Conservation (phyloP, 768 basidiomycete species). For the Scleroderma bovista region DNA sequence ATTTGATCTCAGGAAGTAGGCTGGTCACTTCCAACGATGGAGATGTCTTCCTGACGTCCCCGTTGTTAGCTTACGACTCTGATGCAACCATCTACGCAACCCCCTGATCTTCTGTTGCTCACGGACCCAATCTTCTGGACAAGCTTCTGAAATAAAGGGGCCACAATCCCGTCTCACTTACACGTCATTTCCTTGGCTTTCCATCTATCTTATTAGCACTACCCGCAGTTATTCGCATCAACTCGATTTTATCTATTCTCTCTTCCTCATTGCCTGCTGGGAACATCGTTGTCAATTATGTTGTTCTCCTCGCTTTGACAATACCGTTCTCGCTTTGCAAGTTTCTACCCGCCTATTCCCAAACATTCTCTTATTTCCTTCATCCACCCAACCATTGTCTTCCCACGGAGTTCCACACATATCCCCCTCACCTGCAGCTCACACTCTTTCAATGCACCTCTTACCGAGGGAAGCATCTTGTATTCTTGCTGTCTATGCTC, state of each 20-base stretch:
- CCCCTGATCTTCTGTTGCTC: slow-evolving; percentile 8
- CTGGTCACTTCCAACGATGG: slow-evolving; percentile 7
- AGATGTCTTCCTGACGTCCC: slow-evolving; percentile 11
- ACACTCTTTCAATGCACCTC: slow-evolving; percentile 24
- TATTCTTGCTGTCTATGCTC: slow-evolving; percentile 29
- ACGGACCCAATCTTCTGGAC: slow-evolving; percentile 12
- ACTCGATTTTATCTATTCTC: slow-evolving; percentile 13
- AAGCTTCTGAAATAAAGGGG: slow-evolving; percentile 15
- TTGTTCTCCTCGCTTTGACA: slow-evolving; percentile 21
- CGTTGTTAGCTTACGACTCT: slow-evolving; percentile 7
- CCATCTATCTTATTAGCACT: slow-evolving; percentile 21
- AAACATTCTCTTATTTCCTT: slow-evolving; percentile 5
- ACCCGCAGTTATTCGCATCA: slow-evolving; percentile 20
- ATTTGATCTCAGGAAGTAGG: slow-evolving; percentile 12
- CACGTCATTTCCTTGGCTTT: slow-evolving; percentile 13
- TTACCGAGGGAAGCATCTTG: slow-evolving; percentile 26
- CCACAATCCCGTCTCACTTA: slow-evolving; percentile 12
- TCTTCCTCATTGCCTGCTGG: slow-evolving; percentile 4
- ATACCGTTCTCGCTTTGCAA: slow-evolving; percentile 17
- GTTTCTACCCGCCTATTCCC: slow-evolving; percentile 12
- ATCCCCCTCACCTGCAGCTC: slow-evolving; percentile 16
- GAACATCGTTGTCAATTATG: slow-evolving; percentile 10
- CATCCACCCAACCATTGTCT: slow-evolving; percentile 8
- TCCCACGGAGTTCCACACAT: slow-evolving; percentile 16
- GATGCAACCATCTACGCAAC: neutral